phyloP scores from a whole-genome alignment of 805 yeast genomes.

The Candida anglica region DNA sequence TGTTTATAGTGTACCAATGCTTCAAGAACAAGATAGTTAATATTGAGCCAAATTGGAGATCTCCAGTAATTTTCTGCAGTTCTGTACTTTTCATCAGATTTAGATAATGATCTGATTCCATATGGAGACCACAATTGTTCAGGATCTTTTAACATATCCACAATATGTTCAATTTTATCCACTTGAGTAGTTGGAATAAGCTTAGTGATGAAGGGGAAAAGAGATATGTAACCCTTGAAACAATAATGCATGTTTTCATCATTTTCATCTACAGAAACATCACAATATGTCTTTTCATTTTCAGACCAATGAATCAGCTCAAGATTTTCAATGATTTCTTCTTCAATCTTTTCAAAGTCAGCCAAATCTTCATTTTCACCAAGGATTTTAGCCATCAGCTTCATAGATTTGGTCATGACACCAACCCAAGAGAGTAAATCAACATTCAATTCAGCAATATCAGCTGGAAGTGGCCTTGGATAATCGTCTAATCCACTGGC shows the following conservation, averaged over 20 bases:
- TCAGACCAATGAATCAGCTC: slow-evolving; percentile 80
- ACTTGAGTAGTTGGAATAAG: slow-evolving; percentile 46
- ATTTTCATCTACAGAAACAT: slow-evolving; percentile 68
- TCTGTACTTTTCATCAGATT: slow-evolving; percentile 59
- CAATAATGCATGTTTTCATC: slow-evolving; percentile 71
- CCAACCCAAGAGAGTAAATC: slow-evolving; percentile 93
- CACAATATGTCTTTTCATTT: slow-evolving; percentile 68
- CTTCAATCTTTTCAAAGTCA: slow-evolving; percentile 50
- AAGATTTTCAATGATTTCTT: slow-evolving; percentile 57
- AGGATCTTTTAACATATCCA: slow-evolving; percentile 63
- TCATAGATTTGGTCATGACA: slow-evolving; percentile 82
- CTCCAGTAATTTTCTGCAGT: slow-evolving; percentile 94
- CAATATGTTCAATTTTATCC: slow-evolving; percentile 45
- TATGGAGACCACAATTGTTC: slow-evolving; percentile 70
- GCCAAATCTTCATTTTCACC: slow-evolving; percentile 55
- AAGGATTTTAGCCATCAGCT: slow-evolving; percentile 61
- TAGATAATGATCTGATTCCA: slow-evolving; percentile 81
- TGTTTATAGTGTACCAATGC: slow-evolving; percentile 54
- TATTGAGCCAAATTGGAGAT: slow-evolving; percentile 89
- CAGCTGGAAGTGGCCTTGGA: slow-evolving; percentile 80
- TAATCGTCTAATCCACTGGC: slow-evolving; percentile 96
- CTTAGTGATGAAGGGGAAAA: slow-evolving; percentile 79
- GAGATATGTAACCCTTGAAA: slow-evolving; percentile 81
- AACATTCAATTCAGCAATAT: slow-evolving; percentile 84
- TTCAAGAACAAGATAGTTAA: slow-evolving; percentile 79